Evolutionary conservation across 768 basidiomycete species (phyloP), one percentile per base, ranked within the genome.

Genomic region (Boletus subcaerulescens): DNA sequence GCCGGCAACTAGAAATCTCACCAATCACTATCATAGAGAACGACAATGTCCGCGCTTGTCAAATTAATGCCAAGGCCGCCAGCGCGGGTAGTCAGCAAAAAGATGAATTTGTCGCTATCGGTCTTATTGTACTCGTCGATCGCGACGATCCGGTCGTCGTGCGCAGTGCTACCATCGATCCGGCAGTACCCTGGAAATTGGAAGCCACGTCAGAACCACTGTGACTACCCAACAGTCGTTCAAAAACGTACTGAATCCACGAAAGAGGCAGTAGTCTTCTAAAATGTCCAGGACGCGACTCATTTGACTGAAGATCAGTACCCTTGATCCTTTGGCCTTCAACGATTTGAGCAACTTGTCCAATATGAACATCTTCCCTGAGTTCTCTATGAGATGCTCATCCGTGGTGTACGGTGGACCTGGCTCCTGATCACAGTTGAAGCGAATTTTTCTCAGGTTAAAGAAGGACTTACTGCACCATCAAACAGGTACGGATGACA

Each of bases 241-340:
- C 4, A 15, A 48, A 8, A 6, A 76, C 92, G 48, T 64, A 97
- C 96, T 86, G 73, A 89, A 95, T 52, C 75, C 74, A 44, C 95
- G 77, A 77, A 98, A 99, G 56, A 96, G 76, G 71, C 94, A 98
- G 71, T 95, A 98, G 67, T 98, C 96, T 68, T 98, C 96, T 43
- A 99, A 71, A 55, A 99, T 98, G 71, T 99, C 97, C 14, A 80
- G 79, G 54, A 98, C 91, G n/a, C 97, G 87, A 73, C 92, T 95
- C 97, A 99, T 98, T 72, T 98, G 97, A 63, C 93, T 96, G 77
- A 99, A 99, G 57, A 99, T 97, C 60, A 98, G 82, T 4, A 94
- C 91, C 9, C 96, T 84, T 3, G 93, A 96, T n/a, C 93, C 95
- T 69, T 94, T 94, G 22, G 74, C 85, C 65, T 91, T 93, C 91